Evolutionary conservation across 345 rosid genomes (phyloP).

Genomic region (Eucalyptus sp.): DNA sequence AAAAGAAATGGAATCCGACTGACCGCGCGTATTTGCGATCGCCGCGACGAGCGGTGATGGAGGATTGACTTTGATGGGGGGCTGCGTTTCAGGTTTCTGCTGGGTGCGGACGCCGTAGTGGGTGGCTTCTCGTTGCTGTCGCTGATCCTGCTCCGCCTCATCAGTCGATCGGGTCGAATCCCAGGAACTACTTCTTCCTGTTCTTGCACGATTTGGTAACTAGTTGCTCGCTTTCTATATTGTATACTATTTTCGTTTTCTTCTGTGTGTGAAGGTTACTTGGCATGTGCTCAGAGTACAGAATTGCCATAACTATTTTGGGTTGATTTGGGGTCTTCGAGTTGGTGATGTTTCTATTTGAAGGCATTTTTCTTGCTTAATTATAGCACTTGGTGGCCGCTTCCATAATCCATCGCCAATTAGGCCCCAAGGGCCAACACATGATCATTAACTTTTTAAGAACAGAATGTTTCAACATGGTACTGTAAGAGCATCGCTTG

Average conservation of each 20-base stretch:
- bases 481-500: background rate
- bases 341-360: background rate
- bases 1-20: background rate
- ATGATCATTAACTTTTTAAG: background rate
- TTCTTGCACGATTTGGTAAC: constrained; percentile 45
- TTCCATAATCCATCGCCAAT: background rate
- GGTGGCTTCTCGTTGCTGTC: constrained; percentile 28
- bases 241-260: no score
- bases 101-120: constrained; percentile 20
- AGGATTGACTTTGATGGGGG: background rate
- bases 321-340: background rate
- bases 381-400: background rate
- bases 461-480: background rate
- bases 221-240: background rate
- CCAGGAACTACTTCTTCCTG: constrained; percentile 12
- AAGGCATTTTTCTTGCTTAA: background rate
- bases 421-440: background rate
- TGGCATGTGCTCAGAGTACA: background rate
- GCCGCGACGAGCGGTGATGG: background rate
- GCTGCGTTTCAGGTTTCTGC: constrained; percentile 22
- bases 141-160: constrained; percentile 5
- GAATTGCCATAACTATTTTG: background rate
- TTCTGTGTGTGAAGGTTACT: background rate
- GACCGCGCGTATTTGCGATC: background rate
- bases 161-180: constrained; percentile 4